Percentiles rank a stretch among this genome's conserved stretches.
phyloP scores from a whole-genome alignment of 331 rosid species.

The Pyrus hybrid region DNA sequence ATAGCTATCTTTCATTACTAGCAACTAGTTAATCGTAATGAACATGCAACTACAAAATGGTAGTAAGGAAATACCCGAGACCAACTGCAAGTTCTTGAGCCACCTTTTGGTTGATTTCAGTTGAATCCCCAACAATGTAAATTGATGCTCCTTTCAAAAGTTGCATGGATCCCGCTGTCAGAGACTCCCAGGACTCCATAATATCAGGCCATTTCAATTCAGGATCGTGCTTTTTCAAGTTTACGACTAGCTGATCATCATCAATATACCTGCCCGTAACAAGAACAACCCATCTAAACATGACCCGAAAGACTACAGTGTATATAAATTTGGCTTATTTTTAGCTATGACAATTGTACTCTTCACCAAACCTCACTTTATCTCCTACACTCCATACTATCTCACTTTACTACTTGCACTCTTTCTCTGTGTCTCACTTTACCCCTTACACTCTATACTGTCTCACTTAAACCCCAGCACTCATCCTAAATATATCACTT shows the following conservation, averaged over 20 bases:
- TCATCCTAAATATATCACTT: too few relatives aligned
- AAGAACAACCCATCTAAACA: conserved; percentile 8
- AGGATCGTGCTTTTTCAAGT: conserved; percentile 81
- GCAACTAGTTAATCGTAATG: not conserved
- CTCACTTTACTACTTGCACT: too few relatives aligned
- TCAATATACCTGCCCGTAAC: conserved; percentile 67
- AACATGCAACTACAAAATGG: not conserved
- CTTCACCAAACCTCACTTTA: too few relatives aligned
- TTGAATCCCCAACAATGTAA: conserved; percentile 72
- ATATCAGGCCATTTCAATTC: conserved; percentile 93
- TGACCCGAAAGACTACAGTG: not conserved
- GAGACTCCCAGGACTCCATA: conserved; percentile 82
- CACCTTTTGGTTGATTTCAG: conserved; percentile 77
- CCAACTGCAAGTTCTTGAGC: conserved; percentile 85
- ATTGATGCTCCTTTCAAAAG: conserved; percentile 77
- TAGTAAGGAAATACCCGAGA: conserved; percentile 46
- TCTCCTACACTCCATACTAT: too few relatives aligned
- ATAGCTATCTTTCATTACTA: not conserved
- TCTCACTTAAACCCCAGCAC: too few relatives aligned
- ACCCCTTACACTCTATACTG: too few relatives aligned
- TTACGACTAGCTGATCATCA: conserved; percentile 77
- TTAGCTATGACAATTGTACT: too few relatives aligned
- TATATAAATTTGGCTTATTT: too few relatives aligned
- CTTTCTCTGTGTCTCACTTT: too few relatives aligned
- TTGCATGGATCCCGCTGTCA: conserved; percentile 62